Evolutionary conservation across 2,329 filamentous ascomycete species (phyloP), one percentile per base, ranked within the genome.

Genomic region (Fusarium torulosum): DNA sequence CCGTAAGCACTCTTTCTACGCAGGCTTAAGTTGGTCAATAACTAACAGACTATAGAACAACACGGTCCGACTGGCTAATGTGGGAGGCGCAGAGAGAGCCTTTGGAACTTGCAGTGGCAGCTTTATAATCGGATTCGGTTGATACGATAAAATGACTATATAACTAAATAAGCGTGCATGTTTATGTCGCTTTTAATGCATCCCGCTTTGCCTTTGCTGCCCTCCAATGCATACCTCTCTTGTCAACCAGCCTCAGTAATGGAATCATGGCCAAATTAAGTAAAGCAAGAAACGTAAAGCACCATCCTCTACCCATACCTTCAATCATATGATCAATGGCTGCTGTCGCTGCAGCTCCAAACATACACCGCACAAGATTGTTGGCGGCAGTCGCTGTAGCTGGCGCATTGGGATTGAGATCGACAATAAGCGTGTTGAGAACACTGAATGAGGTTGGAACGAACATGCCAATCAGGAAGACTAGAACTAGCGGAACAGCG

Each of bases 61-160:
- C 96, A 61, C 90, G 93, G 77, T 97, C 94, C 70, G 96, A 99
- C 79, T 99, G 96, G 96, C 83, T 99, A 74, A 95, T 95, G 57
- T 99, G 96, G 96, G 96, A 99, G 78, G 84, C 85, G 19, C 88
- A 91, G 76, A 86, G 92, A 75, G 84, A 88, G 68, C 86, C 90
- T 17, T 72, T 91, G 66, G 91, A 94, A 76, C 81, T 84, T 65
- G 89, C 90, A 10, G 84, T 90, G 61, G 84, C 88, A 69, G 89
- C 88, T 25, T 82, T 91, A 75, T 87, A 78, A 73, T n/a, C 40
- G 54, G 31, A 33, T 53, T 37, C 43, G 35, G 15, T 35, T 51
- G 42, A 40, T 46, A 54, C 29, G 55, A 69, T 50, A 52, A 40
- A 53, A 63, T 56, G 44, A 42, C 38, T 42, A 64, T 45, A 47